Conservation (phyloP, 495 filamentous ascomycete genomes). For the Polyplosphaeria fusca region DNA sequence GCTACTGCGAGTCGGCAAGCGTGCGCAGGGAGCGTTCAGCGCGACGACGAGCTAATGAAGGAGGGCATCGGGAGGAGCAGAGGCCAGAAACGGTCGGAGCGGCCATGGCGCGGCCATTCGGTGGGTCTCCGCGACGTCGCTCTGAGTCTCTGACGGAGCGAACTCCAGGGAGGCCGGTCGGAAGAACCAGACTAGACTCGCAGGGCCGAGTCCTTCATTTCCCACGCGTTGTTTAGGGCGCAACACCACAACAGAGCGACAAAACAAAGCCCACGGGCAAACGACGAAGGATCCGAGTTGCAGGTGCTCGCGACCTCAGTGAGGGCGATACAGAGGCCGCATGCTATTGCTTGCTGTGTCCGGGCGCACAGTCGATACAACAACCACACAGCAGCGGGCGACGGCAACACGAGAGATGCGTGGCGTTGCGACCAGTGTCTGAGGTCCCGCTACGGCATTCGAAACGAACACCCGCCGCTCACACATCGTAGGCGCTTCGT, state of each 20-base stretch:
- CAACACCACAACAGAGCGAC: too few relatives aligned
- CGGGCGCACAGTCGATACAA: not conserved
- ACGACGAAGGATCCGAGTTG: too few relatives aligned
- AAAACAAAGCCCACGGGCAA: too few relatives aligned
- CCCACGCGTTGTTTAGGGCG: slow-evolving; percentile 31
- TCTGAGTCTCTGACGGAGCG: not conserved
- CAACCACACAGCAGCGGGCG: not conserved
- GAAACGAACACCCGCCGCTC: slow-evolving; percentile 18
- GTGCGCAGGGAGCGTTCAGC: not conserved
- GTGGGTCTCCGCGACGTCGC: slow-evolving; percentile 1
- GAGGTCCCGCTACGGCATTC: not conserved
- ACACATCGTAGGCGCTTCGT: not conserved
- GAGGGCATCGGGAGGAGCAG: not conserved
- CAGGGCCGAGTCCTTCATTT: slow-evolving; percentile 22
- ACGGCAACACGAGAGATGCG: slow-evolving; percentile 8
- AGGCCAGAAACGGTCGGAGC: not conserved
- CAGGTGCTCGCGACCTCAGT: too few relatives aligned
- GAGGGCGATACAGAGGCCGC: too few relatives aligned
- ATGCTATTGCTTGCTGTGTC: slow-evolving; percentile 18
- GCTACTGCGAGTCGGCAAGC: not conserved
- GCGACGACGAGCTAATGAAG: not conserved
- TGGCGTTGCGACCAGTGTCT: slow-evolving; percentile 13
- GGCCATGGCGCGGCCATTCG: slow-evolving; percentile 3
- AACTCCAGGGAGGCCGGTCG: slow-evolving; percentile 5
- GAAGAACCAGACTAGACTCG: not conserved